Evolutionary conservation across 352 stramenopile genomes (phyloP).

Genomic region (Globisporangium polare): DNA sequence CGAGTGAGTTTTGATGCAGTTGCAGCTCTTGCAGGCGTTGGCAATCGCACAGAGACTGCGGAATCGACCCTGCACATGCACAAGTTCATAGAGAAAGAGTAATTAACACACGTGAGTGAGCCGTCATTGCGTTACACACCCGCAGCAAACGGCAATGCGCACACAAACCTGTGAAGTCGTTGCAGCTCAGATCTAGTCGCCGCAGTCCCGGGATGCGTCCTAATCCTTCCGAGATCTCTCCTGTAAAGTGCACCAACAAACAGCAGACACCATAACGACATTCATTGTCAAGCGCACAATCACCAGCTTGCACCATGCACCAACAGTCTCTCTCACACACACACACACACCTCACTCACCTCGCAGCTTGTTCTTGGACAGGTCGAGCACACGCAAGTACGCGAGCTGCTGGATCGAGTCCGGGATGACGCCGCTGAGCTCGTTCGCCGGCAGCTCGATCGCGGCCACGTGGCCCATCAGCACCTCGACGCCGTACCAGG

Average conservation of each 20-base stretch:
- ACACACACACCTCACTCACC: constrained; percentile 15
- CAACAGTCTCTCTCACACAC: too few species aligned
- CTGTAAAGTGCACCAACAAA: constrained; percentile 14
- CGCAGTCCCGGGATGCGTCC: constrained; percentile 50
- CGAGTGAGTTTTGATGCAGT: constrained; percentile 76
- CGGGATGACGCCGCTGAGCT: constrained; percentile 40
- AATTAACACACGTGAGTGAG: neutral
- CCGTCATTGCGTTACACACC: neutral
- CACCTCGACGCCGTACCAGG: constrained; percentile 78
- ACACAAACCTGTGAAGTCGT: constrained; percentile 54
- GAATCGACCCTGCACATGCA: constrained; percentile 30
- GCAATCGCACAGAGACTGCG: constrained; percentile 42
- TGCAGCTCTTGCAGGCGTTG: constrained; percentile 68
- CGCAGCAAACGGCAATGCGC: neutral
- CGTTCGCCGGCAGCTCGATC: constrained; percentile 70
- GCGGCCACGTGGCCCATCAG: constrained; percentile 64
- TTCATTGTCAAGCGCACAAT: neutral
- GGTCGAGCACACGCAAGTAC: constrained; percentile 65
- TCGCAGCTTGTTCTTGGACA: constrained; percentile 78
- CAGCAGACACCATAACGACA: neutral
- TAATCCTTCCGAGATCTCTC: constrained; percentile 51
- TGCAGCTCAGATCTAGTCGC: constrained; percentile 77
- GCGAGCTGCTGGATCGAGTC: constrained; percentile 47
- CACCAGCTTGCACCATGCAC: neutral
- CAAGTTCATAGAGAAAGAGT: neutral